These are phyloP conservation scores for Podaxis sp. DNA, from an alignment of 768 basidiomycete genomes.

Conservation along the genomic window DNA sequence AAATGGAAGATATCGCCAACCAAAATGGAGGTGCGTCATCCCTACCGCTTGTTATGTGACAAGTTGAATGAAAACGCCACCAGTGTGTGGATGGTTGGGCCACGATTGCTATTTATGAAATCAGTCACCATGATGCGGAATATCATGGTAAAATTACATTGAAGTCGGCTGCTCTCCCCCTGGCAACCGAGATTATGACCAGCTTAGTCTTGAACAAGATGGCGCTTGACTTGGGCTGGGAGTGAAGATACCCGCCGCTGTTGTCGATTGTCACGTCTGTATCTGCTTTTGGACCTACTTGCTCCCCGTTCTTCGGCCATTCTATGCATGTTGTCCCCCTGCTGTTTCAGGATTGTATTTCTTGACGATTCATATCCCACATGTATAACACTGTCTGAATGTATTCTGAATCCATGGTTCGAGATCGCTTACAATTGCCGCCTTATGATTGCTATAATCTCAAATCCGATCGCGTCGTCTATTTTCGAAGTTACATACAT, in stretches of 20 bases:
- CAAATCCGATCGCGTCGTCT: neutral
- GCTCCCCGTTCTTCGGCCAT: neutral
- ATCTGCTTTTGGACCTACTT: neutral
- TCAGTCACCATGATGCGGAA: conserved; percentile 52
- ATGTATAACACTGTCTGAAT: conserved; percentile 2
- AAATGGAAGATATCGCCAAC: conserved; percentile 66
- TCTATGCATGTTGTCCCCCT: conserved; percentile 14
- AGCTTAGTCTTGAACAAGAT: conserved; percentile 75
- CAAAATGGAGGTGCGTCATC: conserved; percentile 64
- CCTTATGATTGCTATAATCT: neutral
- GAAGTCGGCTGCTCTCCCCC: conserved; percentile 50
- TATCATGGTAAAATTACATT: conserved; percentile 62
- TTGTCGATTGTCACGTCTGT: neutral
- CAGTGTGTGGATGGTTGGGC: conserved; percentile 67
- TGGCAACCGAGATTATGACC: conserved; percentile 77
- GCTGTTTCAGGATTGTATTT: conserved; percentile 13
- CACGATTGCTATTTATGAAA: conserved; percentile 67
- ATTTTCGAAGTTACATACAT: neutral
- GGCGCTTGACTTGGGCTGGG: conserved; percentile 60
- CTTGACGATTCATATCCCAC: conserved; percentile 9
- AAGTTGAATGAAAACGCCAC: neutral
- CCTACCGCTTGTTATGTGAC: neutral
- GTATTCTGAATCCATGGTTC: neutral
- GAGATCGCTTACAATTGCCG: neutral
- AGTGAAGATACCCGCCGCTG: conserved; percentile 13